Percentiles rank a stretch among this genome's conserved stretches.
phyloP scores from a whole-genome alignment of 2,329 filamentous ascomycete genomes.

The Bipolaris sorokiniana region DNA sequence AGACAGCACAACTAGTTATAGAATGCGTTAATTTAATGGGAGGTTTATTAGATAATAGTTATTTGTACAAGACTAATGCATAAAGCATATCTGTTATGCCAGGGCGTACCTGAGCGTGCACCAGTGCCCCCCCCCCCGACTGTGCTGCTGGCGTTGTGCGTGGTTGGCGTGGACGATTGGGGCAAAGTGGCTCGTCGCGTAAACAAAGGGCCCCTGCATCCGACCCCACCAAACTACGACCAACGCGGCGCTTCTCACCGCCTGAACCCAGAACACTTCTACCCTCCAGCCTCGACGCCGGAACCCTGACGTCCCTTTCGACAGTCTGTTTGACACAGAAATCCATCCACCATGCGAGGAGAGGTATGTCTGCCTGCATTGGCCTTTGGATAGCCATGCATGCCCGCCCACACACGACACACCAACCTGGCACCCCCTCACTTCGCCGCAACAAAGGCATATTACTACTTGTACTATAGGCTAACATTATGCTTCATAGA shows the following conservation, averaged over 20 bases:
- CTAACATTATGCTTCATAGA: conserved; percentile 51
- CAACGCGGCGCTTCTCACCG: conserved; percentile 25
- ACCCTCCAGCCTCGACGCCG: conserved; percentile 16
- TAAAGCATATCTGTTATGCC: neutral
- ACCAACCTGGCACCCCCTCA: neutral
- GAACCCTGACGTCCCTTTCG: conserved; percentile 26
- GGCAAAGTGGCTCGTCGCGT: conserved; percentile 24
- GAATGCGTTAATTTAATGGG: no score
- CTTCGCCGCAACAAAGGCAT: neutral
- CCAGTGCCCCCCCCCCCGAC: conserved; percentile 3
- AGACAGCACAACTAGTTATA: neutral
- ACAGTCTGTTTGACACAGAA: conserved; percentile 47
- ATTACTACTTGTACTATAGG: neutral
- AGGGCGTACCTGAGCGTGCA: conserved; percentile 1
- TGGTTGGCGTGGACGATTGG: conserved; percentile 1
- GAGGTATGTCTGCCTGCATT: conserved; percentile 42
- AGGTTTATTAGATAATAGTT: neutral
- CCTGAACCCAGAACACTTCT: conserved; percentile 23
- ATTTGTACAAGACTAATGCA: neutral
- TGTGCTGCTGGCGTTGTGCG: conserved; percentile 1
- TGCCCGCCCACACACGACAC: conserved; percentile 1
- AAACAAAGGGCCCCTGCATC: conserved; percentile 25
- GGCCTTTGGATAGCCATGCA: neutral
- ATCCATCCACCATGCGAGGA: conserved; percentile 48
- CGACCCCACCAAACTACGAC: conserved; percentile 30